Conservation (phyloP, 1,284 basidiomycete species). For the Tilletia indica region DNA sequence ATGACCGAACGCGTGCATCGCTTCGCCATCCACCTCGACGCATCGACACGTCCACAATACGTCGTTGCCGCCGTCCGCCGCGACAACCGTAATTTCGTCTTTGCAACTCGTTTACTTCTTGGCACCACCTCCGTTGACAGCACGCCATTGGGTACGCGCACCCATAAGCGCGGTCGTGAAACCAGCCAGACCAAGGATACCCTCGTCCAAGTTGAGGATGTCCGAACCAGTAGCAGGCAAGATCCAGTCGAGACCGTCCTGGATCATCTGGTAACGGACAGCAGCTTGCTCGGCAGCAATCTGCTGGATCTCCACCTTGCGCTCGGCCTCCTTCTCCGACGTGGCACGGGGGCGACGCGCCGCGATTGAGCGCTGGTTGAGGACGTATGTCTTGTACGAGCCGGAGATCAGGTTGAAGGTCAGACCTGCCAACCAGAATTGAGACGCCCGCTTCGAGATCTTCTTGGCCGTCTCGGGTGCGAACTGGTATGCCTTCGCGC, state of each 20-base stretch:
- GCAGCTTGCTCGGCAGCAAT: constrained; percentile 68
- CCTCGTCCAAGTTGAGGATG: constrained; percentile 78
- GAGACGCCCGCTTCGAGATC: constrained; percentile 72
- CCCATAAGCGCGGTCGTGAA: constrained; percentile 50
- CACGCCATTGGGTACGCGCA: constrained; percentile 52
- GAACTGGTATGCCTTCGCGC: constrained; percentile 52
- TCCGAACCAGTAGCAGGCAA: constrained; percentile 82
- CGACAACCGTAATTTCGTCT: background rate
- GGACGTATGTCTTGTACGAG: constrained; percentile 52
- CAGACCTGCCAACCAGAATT: constrained; percentile 82
- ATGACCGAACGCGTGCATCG: background rate
- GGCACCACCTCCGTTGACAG: constrained; percentile 48
- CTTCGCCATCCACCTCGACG: no score
- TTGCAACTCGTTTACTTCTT: constrained; percentile 35
- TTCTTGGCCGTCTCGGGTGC: constrained; percentile 67
- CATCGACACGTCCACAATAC: no score
- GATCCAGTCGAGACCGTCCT: constrained; percentile 80
- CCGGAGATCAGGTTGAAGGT: constrained; percentile 46
- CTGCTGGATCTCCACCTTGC: constrained; percentile 65
- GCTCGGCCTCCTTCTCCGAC: constrained; percentile 67
- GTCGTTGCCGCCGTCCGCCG: no score
- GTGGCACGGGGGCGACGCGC: constrained; percentile 58
- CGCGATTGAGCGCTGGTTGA: constrained; percentile 41
- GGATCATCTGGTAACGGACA: constrained; percentile 72
- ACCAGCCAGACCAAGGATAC: constrained; percentile 58